These are phyloP conservation scores for Populus ilicifolia DNA, from an alignment of 345 rosid genomes.

Conservation along the genomic window DNA sequence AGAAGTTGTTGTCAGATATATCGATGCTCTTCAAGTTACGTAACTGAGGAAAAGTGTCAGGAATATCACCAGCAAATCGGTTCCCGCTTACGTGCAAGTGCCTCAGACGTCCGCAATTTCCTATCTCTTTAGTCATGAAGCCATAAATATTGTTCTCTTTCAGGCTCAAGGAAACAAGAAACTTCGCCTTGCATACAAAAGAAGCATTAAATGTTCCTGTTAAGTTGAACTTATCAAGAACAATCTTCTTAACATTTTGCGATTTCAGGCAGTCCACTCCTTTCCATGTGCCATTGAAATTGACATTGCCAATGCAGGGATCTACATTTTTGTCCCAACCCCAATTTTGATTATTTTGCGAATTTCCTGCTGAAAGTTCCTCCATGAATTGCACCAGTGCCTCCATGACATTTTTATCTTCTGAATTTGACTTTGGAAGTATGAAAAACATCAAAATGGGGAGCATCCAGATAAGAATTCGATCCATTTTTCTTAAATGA, in stretches of 20 bases:
- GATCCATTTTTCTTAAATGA: constrained; percentile 17
- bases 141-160: constrained; percentile 37
- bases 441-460: constrained; percentile 33
- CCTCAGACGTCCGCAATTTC: constrained; percentile 40
- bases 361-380: constrained; percentile 37
- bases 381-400: constrained; percentile 46
- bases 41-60: constrained; percentile 36
- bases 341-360: constrained; percentile 16
- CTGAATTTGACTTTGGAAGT: constrained; percentile 25
- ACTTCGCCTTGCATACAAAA: constrained; percentile 32
- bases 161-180: constrained; percentile 45
- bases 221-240: constrained; percentile 43
- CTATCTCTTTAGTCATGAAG: constrained; percentile 33
- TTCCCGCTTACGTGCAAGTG: constrained; percentile 44
- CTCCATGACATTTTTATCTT: constrained; percentile 31
- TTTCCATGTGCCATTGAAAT: constrained; percentile 31
- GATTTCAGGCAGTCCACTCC: constrained; percentile 34
- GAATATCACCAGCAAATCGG: constrained; percentile 41
- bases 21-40: constrained; percentile 45
- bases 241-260: constrained; percentile 35
- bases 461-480: constrained; percentile 19
- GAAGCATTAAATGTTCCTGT: constrained; percentile 39
- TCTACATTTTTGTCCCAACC: constrained; percentile 54
- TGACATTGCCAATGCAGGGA: constrained; percentile 38
- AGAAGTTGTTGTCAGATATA: constrained; percentile 39